phyloP scores from a whole-genome alignment of 768 basidiomycete species.

The Suillus lakei region DNA sequence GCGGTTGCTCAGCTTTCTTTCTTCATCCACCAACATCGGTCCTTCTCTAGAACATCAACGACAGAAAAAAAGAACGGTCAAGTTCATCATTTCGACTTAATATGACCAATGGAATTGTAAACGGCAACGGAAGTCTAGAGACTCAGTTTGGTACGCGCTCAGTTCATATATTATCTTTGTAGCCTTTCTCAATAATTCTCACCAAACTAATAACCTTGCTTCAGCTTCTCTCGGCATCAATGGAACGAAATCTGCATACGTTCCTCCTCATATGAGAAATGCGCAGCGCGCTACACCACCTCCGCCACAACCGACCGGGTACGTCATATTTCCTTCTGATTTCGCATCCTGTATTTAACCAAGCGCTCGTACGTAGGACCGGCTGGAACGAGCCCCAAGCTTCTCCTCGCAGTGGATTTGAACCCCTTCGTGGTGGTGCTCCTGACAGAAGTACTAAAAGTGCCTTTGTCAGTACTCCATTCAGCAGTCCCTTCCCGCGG shows the following conservation, averaged over 20 bases:
- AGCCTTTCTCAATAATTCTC: constrained; percentile 1
- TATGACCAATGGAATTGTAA: constrained; percentile 95
- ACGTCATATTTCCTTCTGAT: constrained; percentile 30
- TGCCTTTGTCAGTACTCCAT: constrained; percentile 43
- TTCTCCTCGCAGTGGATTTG: constrained; percentile 60
- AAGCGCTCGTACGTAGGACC: constrained; percentile 46
- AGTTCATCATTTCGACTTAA: constrained; percentile 48
- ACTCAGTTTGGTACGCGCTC: constrained; percentile 66
- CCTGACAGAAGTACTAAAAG: constrained; percentile 40
- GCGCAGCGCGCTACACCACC: constrained; percentile 83
- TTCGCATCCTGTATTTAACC: constrained; percentile 21
- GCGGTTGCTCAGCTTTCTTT: constrained; percentile 24
- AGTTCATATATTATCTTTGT: not conserved
- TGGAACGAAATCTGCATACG: constrained; percentile 76
- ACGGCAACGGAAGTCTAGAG: constrained; percentile 74
- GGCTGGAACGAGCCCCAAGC: constrained; percentile 78
- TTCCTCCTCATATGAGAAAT: constrained; percentile 87
- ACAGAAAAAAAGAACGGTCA: constrained; percentile 28
- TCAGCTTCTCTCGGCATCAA: constrained; percentile 78
- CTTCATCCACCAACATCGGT: constrained; percentile 34
- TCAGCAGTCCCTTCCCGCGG: constrained; percentile 38
- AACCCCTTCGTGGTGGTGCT: constrained; percentile 46
- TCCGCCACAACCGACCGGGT: constrained; percentile 57
- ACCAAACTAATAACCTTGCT: constrained; percentile 7
- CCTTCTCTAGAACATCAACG: constrained; percentile 35